Evolutionary conservation across 257 asterid species (phyloP), one percentile per base, ranked within the genome.

Genomic region (Schizonepeta tenuifolia): DNA sequence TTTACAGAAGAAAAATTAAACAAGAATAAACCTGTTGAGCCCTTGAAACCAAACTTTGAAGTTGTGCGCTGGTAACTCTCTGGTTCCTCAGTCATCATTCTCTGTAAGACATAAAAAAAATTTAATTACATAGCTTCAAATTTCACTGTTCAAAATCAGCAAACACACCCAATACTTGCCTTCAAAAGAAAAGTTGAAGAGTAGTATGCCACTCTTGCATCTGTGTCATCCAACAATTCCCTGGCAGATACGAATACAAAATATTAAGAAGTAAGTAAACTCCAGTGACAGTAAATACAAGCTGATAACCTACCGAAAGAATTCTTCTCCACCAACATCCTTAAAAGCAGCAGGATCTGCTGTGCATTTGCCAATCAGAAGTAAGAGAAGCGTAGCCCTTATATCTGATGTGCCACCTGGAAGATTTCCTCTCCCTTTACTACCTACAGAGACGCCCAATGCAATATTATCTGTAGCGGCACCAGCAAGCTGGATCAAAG

Each of bases 321-420:
- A 95, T 71, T 84, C 89, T 81, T 95, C 99, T 57, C 98, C 99
- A 60, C 96, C 98, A 65, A 92, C 92, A 71, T 88, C 97, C 72
- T 79, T 69, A 71, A 90, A 92, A 82, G 98, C 89, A 72, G 86
- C 90, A 67, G 96, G 97, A 78, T 95, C 98, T 60, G 89, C 96
- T 24, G 96, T 92, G 69, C 98, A 95, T 90, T 95, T 95, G 67
- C 99, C 99, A 75, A 95, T 95, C 81, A 95, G 79, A 85, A 95
- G 99, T 77, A 95, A 83, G 69, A 95, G 93, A 81, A 95, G 98
- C 9, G 99, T 92, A 31, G 98, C 98, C 77, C 99, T 82, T 75
- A 95, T 95, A 77, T 95, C 99, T 73, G 99, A 95, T 44, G 99
- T 90, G 72, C 97, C 97, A 70, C 99, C 99, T 33, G 98, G 96